A percentile compares a stretch with the other conserved stretches of the same genome.
Evolutionary conservation across 768 basidiomycete genomes (phyloP).

Genomic region (Arthromyces matolae): DNA sequence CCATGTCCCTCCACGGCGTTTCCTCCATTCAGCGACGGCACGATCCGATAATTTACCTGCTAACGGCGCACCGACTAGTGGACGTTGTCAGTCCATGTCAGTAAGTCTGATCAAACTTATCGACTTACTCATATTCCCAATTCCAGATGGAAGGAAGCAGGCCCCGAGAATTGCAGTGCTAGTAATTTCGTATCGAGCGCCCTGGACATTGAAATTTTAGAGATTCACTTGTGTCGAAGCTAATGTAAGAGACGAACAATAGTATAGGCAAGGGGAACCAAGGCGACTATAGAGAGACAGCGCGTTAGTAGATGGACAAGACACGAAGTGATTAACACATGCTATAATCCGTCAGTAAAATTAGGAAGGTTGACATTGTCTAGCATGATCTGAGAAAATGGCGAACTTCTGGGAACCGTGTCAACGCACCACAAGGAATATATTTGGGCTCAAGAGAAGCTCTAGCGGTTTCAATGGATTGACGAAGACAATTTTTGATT

Average conservation of each 20-base stretch:
- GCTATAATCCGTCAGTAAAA: slow-evolving; percentile 41
- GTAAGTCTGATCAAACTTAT: no score
- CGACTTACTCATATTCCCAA: slow-evolving; percentile 53
- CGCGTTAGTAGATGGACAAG: slow-evolving; percentile 19
- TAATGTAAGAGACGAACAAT: slow-evolving; percentile 62
- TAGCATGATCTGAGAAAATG: slow-evolving; percentile 12
- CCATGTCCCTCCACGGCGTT: no score
- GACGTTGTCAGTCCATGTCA: no score
- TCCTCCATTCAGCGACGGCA: no score
- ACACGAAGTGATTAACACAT: slow-evolving; percentile 13
- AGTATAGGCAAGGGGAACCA: no score
- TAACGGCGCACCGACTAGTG: no score
- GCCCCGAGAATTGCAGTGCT: slow-evolving; percentile 57
- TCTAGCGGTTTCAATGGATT: no score
- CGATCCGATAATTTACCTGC: no score
- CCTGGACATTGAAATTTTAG: slow-evolving; percentile 34
- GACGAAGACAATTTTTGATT: slow-evolving; percentile 32
- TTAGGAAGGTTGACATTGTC: slow-evolving; percentile 26
- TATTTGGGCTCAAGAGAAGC: no score
- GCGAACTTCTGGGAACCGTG: neutral
- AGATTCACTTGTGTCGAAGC: neutral
- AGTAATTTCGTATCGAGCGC: slow-evolving; percentile 47
- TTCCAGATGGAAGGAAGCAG: no score
- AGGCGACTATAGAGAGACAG: slow-evolving; percentile 36
- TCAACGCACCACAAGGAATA: slow-evolving; percentile 45